Percentiles rank a stretch among this genome's conserved stretches.
phyloP scores from a whole-genome alignment of 1,139 yeast genomes.

The Blastobotrys malaysiensis region DNA sequence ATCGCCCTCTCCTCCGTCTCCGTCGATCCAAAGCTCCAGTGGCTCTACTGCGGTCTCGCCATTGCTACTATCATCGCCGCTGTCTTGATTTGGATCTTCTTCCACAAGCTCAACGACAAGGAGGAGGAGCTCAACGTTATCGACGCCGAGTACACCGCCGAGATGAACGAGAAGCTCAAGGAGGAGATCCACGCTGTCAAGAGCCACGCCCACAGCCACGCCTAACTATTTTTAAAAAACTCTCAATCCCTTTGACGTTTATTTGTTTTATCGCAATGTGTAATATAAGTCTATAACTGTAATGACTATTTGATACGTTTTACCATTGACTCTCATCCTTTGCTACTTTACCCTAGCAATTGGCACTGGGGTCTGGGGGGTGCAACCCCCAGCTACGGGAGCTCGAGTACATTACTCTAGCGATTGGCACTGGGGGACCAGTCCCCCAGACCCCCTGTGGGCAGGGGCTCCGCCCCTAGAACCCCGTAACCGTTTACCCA shows the following conservation, averaged over 20 bases:
- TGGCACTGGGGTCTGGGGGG: too few species aligned
- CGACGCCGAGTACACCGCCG: constrained; percentile 38
- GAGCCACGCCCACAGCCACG: neutral
- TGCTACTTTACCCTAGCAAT: too few species aligned
- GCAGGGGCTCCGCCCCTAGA: neutral
- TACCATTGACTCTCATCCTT: too few species aligned
- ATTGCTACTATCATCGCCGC: constrained; percentile 58
- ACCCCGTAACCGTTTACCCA: too few species aligned
- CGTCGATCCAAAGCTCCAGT: constrained; percentile 60
- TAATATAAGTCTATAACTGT: neutral
- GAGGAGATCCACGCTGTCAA: constrained; percentile 12
- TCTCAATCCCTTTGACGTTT: neutral
- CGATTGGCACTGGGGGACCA: neutral
- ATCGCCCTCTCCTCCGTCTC: constrained; percentile 65
- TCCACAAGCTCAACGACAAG: constrained; percentile 49
- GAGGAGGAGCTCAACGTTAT: constrained; percentile 60
- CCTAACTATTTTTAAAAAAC: neutral
- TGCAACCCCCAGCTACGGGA: too few species aligned
- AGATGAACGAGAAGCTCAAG: constrained; percentile 24
- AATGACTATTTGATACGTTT: neutral
- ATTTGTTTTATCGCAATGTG: neutral
- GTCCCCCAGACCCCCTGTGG: neutral
- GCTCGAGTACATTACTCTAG: too few species aligned
- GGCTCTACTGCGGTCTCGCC: constrained; percentile 63
- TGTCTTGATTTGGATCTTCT: constrained; percentile 54